Base-by-base conservation (phyloP, 805 yeast genomes). In the Schwanniomyces pseudopolymorphus region DNA sequence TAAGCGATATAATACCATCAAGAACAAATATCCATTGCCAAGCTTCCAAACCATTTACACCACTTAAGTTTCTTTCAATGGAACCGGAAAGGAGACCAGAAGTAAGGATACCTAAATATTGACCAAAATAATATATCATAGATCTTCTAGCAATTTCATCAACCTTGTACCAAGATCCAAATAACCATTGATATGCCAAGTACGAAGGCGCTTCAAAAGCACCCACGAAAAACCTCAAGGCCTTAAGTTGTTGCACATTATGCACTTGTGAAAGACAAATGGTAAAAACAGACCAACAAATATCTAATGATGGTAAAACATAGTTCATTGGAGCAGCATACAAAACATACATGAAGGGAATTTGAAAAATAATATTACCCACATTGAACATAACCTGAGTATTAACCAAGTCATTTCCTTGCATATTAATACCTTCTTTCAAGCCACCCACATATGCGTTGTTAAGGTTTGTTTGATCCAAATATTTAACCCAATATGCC, bases 21-120 rank as follows among this genome's bases (percentile, higher is more conserved):
- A 84, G 70, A 43, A 84, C 76, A 54, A 80, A 83, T 58, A 80
- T 77, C 87, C 87, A 84, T 64, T 81, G 69, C 87, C 87, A 84
- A 8, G 86, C 83, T 5, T 71, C 72, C 9, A 77, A 61, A 0
- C 86, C 86, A 40, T 59, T 51, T 8, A 56, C 63, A 20, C 85
- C 86, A 43, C 72, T 59, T 49, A 84, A 57, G 31, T 64, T 50
- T 5, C 65, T 51, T 45, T 64, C 72, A n/a, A 81, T 70, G 10
- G 80, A 75, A 14, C 82, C 77, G 53, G 81, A 83, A 33, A 84
- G 65, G 45, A 79, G 75, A 35, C 85, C 84, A 4, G 83, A 71
- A 19, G 85, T 79, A 47, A 81, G 64, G 25, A 73, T 60, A 31
- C 85, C 88, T 33, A 84, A 64, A 51, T 74, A 77, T 48, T 81